Conservation (phyloP, 345 rosid genomes). For the Jatropha curcas region DNA sequence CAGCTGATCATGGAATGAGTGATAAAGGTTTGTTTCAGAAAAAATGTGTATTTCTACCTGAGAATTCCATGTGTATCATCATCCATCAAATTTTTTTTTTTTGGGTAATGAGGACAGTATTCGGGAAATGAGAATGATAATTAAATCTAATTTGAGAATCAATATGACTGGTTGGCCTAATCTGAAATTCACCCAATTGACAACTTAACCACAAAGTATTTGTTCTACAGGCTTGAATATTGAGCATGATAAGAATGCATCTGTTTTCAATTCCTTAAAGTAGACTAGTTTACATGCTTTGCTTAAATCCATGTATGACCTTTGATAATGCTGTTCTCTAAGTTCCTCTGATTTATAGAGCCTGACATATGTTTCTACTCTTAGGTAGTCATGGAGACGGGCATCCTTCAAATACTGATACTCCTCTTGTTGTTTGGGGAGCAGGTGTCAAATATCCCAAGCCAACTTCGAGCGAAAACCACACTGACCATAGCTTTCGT, state of each 20-base stretch:
- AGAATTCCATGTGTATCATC: neutral
- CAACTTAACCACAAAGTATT: neutral
- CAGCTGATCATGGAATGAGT: conserved; percentile 99
- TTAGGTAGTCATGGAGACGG: conserved; percentile 98
- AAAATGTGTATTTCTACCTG: neutral
- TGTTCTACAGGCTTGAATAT: neutral
- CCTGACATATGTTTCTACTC: conserved; percentile 26
- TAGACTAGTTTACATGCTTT: neutral
- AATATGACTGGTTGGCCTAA: neutral
- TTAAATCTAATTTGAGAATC: neutral
- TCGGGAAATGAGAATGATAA: neutral
- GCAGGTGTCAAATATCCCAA: conserved; percentile 81
- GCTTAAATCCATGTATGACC: no score
- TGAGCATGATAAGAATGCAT: neutral
- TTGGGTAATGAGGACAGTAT: neutral
- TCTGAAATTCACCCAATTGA: conserved; percentile 1
- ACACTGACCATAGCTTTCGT: conserved; percentile 55
- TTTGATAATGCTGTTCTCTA: neutral
- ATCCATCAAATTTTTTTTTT: neutral
- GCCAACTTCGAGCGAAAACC: conserved; percentile 40
- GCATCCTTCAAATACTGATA: conserved; percentile 88
- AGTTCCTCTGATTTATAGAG: neutral
- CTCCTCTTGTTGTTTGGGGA: conserved; percentile 98
- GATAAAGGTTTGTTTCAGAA: conserved; percentile 68
- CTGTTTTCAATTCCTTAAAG: neutral